Evolutionary conservation across 192 early-diverging fungal genomes (phyloP), one percentile per base, ranked within the genome.

Genomic region (Backusella macrospora): DNA sequence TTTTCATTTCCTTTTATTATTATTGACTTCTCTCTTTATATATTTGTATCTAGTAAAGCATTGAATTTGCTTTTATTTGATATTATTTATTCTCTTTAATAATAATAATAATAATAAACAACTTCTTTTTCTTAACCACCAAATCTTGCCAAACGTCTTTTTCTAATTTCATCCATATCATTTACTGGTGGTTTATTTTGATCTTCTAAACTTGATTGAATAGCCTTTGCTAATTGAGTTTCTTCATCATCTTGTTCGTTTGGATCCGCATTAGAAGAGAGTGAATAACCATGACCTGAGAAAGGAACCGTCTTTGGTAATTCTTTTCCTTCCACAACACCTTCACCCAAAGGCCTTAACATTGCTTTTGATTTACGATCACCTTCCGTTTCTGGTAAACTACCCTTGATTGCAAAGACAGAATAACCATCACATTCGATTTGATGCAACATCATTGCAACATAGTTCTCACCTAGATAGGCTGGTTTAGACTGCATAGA

Each of bases 381-480:
- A 14, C 73, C 78, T 4, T 23, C 16, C 26, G 64, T 71, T 4
- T 47, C 49, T 8, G 68, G 52, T n/a, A 74, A 52, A 38, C 9
- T 29, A 6, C 78, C 78, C 14, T 68, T 46, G 15, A 74, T 70
- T 2, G 71, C 73, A 79, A 79, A 79, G 12, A 79, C 62, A 15
- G 78, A 79, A 62, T 79, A 79, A 1, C 73, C 72, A 49, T 84
- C 85, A 21, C 66, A 73, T 38, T 87, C 74, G 7, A 88, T 73
- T 66, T 86, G 88, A 13, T 76, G 83, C 16, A 86, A 68, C 4
- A 85, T 77, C 77, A 86, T 80, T 12, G 81, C 85, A 65, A 95
- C 72, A 74, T 89, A 95, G 5, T 88, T 93, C 34, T 92, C 88
- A 45, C 88, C 90, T 39, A 95, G 81, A 70, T 90, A 83, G 10